These are phyloP conservation scores for Colletotrichum sublineola DNA, from an alignment of 2,329 filamentous ascomycete species.

Conservation along the genomic window DNA sequence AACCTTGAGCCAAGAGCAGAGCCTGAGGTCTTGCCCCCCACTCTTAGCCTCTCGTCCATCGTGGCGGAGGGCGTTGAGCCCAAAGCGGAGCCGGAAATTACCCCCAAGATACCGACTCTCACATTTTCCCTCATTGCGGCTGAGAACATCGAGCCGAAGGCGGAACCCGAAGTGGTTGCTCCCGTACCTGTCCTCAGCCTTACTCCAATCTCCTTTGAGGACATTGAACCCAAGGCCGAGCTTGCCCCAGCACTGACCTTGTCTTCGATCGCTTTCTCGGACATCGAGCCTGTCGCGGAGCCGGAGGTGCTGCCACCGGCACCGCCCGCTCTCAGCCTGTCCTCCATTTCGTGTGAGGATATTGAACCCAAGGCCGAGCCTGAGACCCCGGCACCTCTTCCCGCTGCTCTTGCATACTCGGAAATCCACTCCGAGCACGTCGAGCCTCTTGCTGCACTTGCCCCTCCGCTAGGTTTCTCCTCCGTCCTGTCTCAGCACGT, in stretches of 20 bases:
- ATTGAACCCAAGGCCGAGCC: constrained; percentile 53
- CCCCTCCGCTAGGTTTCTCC: constrained; percentile 53
- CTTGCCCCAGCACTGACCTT: constrained; percentile 48
- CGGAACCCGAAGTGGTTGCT: constrained; percentile 51
- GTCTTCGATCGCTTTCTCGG: constrained; percentile 52
- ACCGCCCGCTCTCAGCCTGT: constrained; percentile 51
- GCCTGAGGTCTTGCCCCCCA: constrained; percentile 48
- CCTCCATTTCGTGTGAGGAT: constrained; percentile 49
- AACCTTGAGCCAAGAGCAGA: constrained; percentile 43
- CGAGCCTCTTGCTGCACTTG: constrained; percentile 50
- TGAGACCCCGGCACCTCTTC: constrained; percentile 43
- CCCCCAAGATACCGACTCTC: constrained; percentile 42
- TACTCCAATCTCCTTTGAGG: constrained; percentile 50
- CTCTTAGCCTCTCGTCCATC: constrained; percentile 50
- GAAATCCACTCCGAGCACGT: constrained; percentile 59
- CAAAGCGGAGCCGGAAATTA: constrained; percentile 44
- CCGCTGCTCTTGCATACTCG: constrained; percentile 52
- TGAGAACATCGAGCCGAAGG: constrained; percentile 48
- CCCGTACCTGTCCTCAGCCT: constrained; percentile 52
- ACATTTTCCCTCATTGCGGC: constrained; percentile 46
- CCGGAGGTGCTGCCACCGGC: constrained; percentile 49
- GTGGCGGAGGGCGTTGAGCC: constrained; percentile 50
- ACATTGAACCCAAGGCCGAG: constrained; percentile 52
- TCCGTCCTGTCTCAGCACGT: constrained; percentile 52
- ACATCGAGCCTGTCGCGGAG: constrained; percentile 59